Evolutionary conservation across 2,329 filamentous ascomycete genomes (phyloP).

Genomic region (Aureobasidium zeae): DNA sequence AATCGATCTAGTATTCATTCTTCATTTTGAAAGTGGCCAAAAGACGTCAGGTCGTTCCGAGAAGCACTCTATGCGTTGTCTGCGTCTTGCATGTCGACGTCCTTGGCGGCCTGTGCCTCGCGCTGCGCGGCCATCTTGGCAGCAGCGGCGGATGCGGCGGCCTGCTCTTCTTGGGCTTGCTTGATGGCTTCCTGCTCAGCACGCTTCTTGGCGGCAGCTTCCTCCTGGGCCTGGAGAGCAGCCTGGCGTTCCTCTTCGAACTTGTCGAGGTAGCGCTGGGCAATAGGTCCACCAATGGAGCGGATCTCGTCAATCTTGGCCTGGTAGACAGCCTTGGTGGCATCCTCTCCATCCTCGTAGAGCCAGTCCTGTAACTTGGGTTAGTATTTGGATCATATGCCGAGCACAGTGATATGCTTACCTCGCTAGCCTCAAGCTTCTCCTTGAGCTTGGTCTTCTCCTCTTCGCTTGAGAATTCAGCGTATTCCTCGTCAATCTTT

Average conservation of each 20-base stretch:
- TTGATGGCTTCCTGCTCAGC: slow-evolving; percentile 65
- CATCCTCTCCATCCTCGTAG: slow-evolving; percentile 93
- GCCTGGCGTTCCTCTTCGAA: slow-evolving; percentile 76
- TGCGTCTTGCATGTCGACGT: slow-evolving; percentile 34
- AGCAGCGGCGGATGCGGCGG: slow-evolving; percentile 41
- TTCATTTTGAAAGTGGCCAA: background rate
- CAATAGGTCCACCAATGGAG: slow-evolving; percentile 78
- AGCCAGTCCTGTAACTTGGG: slow-evolving; percentile 72
- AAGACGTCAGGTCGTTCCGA: background rate
- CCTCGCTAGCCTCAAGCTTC: slow-evolving; percentile 79
- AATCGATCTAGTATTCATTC: background rate
- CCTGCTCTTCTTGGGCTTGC: slow-evolving; percentile 61
- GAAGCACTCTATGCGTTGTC: background rate
- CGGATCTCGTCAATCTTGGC: slow-evolving; percentile 95
- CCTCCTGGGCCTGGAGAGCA: slow-evolving; percentile 56
- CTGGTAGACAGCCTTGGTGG: slow-evolving; percentile 85
- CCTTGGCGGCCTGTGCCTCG: slow-evolving; percentile 50
- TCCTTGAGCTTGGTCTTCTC: slow-evolving; percentile 81
- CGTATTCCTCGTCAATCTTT: slow-evolving; percentile 87
- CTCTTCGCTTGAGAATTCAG: slow-evolving; percentile 79
- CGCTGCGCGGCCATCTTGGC: slow-evolving; percentile 37
- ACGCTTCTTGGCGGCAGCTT: slow-evolving; percentile 51
- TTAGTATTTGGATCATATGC: slow-evolving; percentile 18
- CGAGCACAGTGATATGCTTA: slow-evolving; percentile 37
- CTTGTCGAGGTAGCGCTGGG: slow-evolving; percentile 93